These are phyloP conservation scores for Lichtheimia corymbifera DNA, from an alignment of 371 early-diverging fungal genomes.

Conservation along the genomic window DNA sequence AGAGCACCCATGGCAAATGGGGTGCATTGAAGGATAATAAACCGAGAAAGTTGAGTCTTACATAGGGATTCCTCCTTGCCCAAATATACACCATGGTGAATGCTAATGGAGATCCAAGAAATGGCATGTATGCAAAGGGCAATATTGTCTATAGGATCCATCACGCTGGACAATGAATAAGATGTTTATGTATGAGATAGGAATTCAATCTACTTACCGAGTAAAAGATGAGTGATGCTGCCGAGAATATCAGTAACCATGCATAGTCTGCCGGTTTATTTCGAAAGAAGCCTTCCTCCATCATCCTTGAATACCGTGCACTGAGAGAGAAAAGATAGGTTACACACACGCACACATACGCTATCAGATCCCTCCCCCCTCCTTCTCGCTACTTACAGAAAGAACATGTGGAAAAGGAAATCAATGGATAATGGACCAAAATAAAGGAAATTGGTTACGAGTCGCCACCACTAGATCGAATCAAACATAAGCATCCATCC, in stretches of 20 bases:
- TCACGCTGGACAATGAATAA: too few species aligned
- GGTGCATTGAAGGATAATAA: constrained; percentile 90
- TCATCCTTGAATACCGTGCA: constrained; percentile 85
- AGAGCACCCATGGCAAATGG: constrained; percentile 89
- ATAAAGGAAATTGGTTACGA: constrained; percentile 88
- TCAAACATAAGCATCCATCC: constrained; percentile 7
- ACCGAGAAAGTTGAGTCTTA: constrained; percentile 87
- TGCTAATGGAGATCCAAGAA: constrained; percentile 83
- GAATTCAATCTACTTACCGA: constrained; percentile 24
- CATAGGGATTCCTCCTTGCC: constrained; percentile 89
- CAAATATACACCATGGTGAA: constrained; percentile 93
- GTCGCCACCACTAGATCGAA: constrained; percentile 82
- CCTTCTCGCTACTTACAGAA: constrained; percentile 66
- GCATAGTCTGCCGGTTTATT: constrained; percentile 89
- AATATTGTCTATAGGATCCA: constrained; percentile 55
- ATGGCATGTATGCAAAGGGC: constrained; percentile 75
- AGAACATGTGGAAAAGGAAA: constrained; percentile 93
- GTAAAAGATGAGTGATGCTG: constrained; percentile 53
- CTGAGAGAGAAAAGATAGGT: constrained; percentile 31
- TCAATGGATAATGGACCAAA: constrained; percentile 89
- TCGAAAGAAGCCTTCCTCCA: constrained; percentile 93
- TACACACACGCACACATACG: too few species aligned
- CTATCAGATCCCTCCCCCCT: neutral
- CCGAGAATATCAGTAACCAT: constrained; percentile 80
- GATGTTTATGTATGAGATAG: too few species aligned